Percentiles rank a stretch among this genome's conserved stretches.
phyloP scores from a whole-genome alignment of 768 basidiomycete genomes.

The Coprinopsis marcescibilis region DNA sequence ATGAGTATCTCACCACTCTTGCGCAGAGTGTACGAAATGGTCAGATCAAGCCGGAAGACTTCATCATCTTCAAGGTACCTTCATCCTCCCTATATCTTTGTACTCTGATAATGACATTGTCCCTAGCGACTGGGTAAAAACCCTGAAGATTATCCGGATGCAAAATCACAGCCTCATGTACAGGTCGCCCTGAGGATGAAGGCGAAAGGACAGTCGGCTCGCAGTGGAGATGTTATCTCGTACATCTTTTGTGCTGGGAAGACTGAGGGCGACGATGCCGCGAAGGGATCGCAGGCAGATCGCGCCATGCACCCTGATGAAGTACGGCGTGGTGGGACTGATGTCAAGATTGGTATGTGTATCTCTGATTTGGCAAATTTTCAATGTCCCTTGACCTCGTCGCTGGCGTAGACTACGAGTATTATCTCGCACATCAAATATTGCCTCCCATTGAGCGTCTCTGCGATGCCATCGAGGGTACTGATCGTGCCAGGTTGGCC shows the following conservation, averaged over 20 bases:
- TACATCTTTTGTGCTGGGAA: constrained; percentile 83
- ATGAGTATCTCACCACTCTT: constrained; percentile 78
- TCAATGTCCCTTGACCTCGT: constrained; percentile 8
- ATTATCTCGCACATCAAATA: constrained; percentile 88
- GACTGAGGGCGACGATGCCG: constrained; percentile 60
- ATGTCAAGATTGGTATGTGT: constrained; percentile 76
- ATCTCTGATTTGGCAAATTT: constrained; percentile 14
- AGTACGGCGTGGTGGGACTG: constrained; percentile 58
- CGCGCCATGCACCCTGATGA: constrained; percentile 94
- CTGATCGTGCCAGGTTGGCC: constrained; percentile 84
- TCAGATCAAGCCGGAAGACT: constrained; percentile 82
- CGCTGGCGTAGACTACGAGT: constrained; percentile 77
- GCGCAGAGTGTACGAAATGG: constrained; percentile 77
- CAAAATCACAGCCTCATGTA: constrained; percentile 92
- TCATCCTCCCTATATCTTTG: neutral
- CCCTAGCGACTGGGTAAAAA: constrained; percentile 88
- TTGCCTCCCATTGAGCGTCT: constrained; percentile 92
- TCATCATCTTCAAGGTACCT: constrained; percentile 87
- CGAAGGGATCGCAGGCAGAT: constrained; percentile 81
- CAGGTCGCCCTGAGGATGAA: constrained; percentile 93
- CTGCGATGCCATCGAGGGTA: constrained; percentile 95
- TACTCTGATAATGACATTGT: constrained; percentile 5
- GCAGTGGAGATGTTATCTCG: constrained; percentile 88
- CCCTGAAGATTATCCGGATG: constrained; percentile 95
- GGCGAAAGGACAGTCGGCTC: constrained; percentile 71